Evolutionary conservation across 1,284 basidiomycete species (phyloP), one percentile per base, ranked within the genome.

Genomic region (Trametes polyzona): DNA sequence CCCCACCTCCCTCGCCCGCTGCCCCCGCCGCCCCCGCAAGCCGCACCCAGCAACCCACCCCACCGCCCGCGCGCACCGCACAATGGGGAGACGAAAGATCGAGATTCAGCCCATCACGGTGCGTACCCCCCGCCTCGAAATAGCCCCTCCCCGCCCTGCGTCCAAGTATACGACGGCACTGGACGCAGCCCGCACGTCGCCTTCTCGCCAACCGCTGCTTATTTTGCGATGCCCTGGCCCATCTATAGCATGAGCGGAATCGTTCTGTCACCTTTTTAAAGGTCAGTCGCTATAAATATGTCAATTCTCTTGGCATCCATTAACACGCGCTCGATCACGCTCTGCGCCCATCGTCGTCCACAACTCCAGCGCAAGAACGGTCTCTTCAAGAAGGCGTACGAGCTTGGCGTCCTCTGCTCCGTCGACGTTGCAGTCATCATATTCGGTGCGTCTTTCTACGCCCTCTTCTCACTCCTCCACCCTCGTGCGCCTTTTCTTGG

Each of bases 241-340:
- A 71, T 71, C 64, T 74, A 70, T 77, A 92, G 90, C 91, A 95
- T 76, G 93, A 95, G 75, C 86, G 93, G 72, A 95, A 94, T 72
- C 87, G 93, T 62, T 88, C 88, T 60, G 93, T 95, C 65, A 95
- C 93, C 59, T 95, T 94, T 78, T 80, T 93, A 74, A 95, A 95
- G 85, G 91, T 83, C 78, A 63, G 76, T 62, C 51, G 69, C 62
- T 65, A 69, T 73, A 70, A 69, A 69, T 72, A 69, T 69, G 66
- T 52, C 53, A 49, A 63, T 58, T 65, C 65, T 66, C 70, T 72
- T 72, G 70, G 70, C 69, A 71, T 67, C 56, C 58, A 59, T 58
- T 77, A 76, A 77, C 67, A 57, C 64, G 59, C 59, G 53, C 57
- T 55, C 56, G 55, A 49, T 58, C 64, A 59, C 55, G 43, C 63